Base-by-base conservation (phyloP, 2,329 filamentous ascomycete species). In the Dothidotthia symphoricarpi region DNA sequence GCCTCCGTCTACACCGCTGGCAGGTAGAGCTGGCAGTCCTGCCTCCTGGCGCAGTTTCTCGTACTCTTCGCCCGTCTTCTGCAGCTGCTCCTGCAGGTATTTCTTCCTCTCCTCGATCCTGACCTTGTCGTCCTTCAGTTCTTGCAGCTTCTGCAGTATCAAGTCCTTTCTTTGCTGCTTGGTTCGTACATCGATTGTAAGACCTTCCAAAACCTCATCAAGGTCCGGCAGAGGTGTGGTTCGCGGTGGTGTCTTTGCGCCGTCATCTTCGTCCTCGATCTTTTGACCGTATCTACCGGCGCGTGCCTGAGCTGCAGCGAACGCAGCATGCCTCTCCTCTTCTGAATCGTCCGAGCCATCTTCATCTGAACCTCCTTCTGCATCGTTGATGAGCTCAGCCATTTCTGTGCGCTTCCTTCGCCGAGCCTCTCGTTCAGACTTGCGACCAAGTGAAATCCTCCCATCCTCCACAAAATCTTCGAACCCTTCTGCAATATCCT, bases 401-500 rank as follows among this genome's bases (percentile, higher is more conserved):
- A 96, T 96, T 53, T 89, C 82, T 39, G 82, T 78, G 19, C 86
- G 80, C 19, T 86, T 80, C 29, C 76, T 77, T 36, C 74, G 75
- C 32, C 78, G 66, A 30, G 77, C 83, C 51, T 88, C 86, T 14
- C 78, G 80, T 66, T 93, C 87, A 0, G 88, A 88, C 44, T 85
- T 86, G 45, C 77, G 81, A 24, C 89, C 88, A 0, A 96, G 74
- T 1, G 86, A 80, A 8, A 96, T 79, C 6, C 81, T 80, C 7
- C 86, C 88, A 59, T 95, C 88, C 27, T 93, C 86, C 7, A 93
- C 87, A 55, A 87, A 95, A 37, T 91, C 85, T 43, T 97, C 91
- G 53, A 95, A 97, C 0, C 89, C 90, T 69, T 97, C 93, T 25
- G 86, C 87, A 0, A 96, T 77, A 57, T 97, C 88, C 61, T 97